Evolutionary conservation across 2,329 filamentous ascomycete genomes (phyloP), one percentile per base, ranked within the genome.

Genomic region (Colletotrichum eremochloae): DNA sequence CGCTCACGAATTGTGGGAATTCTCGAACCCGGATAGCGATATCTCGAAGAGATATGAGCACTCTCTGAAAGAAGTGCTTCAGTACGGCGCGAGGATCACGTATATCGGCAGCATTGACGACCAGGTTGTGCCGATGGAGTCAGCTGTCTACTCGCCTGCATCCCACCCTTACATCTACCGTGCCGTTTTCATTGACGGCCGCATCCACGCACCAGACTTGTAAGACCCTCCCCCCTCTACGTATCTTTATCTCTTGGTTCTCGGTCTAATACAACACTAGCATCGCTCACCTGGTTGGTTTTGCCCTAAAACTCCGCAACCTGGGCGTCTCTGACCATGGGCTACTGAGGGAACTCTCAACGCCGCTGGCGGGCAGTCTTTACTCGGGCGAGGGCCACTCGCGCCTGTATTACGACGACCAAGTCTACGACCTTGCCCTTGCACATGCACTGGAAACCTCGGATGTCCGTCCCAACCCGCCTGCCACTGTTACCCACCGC

Each of bases 41-140:
- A 93, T 98, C 15, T 96, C 94, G 0, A 92, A 92, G 77, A 90
- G 93, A 75, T 97, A 98, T 76, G 91, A 94, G 76, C 86, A 90
- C 38, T 91, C 95, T 0, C 84, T 98, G 3, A 91, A 93, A 77
- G 89, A 89, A 12, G 92, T 93, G 1, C 85, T 99, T 8, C 88
- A 91, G 20, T 92, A 94, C 77, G 95, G 95, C 15, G 94, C 94
- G 18, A 90, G 94, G 52, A 90, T 98, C 61, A 93, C 95, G 0
- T 98, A 95, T 80, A 88, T 97, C 71, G 96, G 96, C 66, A 98
- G 95, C 81, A 97, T 99, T 63, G 96, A 99, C 80, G 96, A 99
- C 81, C 96, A 99, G 81, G 86, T 99, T 2, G 95, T 99, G 18
- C 96, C 95, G 5, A 86, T 99, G 79, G 96, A 85, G 90, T 98